Percentiles rank a stretch among this genome's conserved stretches.
Evolutionary conservation across 2,329 filamentous ascomycete genomes (phyloP).

Genomic region (Aspergillus sojae): DNA sequence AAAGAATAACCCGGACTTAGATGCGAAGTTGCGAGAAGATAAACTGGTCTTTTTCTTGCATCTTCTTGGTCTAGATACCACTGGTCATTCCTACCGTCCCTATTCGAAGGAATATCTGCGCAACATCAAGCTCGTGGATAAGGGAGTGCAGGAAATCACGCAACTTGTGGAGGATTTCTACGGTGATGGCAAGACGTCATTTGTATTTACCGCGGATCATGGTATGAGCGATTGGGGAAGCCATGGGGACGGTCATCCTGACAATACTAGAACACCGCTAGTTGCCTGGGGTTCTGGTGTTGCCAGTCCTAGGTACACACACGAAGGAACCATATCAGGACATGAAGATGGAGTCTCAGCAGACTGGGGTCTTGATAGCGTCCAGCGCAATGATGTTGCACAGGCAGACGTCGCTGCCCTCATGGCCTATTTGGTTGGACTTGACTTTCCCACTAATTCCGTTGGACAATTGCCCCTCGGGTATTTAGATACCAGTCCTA

Average conservation of each 20-base stretch:
- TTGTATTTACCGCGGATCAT: slow-evolving; percentile 96
- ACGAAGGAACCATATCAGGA: slow-evolving; percentile 66
- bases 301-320: slow-evolving; percentile 67
- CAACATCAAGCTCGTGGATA: slow-evolving; percentile 92
- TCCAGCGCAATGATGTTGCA: slow-evolving; percentile 85
- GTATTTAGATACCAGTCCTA: slow-evolving; percentile 71
- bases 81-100: slow-evolving; percentile 80
- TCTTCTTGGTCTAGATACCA: slow-evolving; percentile 86
- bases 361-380: slow-evolving; percentile 80
- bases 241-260: slow-evolving; percentile 94
- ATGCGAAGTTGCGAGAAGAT: slow-evolving; percentile 73
- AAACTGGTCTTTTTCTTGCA: slow-evolving; percentile 95
- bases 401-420: slow-evolving; percentile 94
- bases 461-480: slow-evolving; percentile 88
- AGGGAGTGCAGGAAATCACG: slow-evolving; percentile 83
- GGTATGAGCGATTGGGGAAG: slow-evolving; percentile 99
- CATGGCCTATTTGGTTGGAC: slow-evolving; percentile 88
- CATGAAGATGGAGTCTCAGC: slow-evolving; percentile 86
- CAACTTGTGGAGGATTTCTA: slow-evolving; percentile 85
- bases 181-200: slow-evolving; percentile 79
- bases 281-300: slow-evolving; percentile 93
- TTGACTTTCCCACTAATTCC: slow-evolving; percentile 93
- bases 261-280: slow-evolving; percentile 92
- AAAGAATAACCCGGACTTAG: slow-evolving; percentile 73
- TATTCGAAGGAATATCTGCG: slow-evolving; percentile 94